Evolutionary conservation across 2,329 filamentous ascomycete genomes (phyloP), one percentile per base, ranked within the genome.

Genomic region (Xylariaceae sp.): DNA sequence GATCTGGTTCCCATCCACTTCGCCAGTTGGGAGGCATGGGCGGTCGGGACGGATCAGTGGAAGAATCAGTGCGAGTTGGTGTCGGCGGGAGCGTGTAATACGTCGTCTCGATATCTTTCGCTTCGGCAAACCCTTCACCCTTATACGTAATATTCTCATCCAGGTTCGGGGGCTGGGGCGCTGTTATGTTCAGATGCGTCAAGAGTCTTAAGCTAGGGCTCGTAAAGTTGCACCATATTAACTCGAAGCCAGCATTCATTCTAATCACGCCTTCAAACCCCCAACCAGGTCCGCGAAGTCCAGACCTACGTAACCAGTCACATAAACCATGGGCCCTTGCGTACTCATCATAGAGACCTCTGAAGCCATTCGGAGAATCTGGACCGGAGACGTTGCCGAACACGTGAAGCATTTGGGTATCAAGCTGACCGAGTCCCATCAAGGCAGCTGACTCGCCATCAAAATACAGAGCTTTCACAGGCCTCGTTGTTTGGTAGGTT

Each of bases 191-290:
- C 16, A 79, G 57, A 54, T 75, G 73, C 43, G 71, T 75, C 20
- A 80, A 65, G 46, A 81, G 59, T 49, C 73, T 67, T 50, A 80
- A 60, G 18, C 74, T 77, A 9, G 73, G 73, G 52, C 76, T 77
- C 20, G 71, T 66, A 50, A 81, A 81, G 54, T 81, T 72, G 60
- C 79, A 81, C 78, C 78, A 80, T n/a, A 81, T 79, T 63, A 80
- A 67, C 67, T 81, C 78, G 55, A 81, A 81, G 3, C 77, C 79
- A 12, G 78, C 75, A 62, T 81, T 80, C 78, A 81, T 81, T 54
- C 79, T 72, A 42, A 81, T 74, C 37, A 81, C 68, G 1, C 77
- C 79, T 61, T 83, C 79, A 29, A 77, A 75, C 40, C 77, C 79
- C 78, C 77, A 81, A 4, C 75, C 78, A 7, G 60, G 57, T 1